These are phyloP conservation scores for Chaetomium olivaceum DNA, from an alignment of 2,329 filamentous ascomycete genomes.

Conservation along the genomic window DNA sequence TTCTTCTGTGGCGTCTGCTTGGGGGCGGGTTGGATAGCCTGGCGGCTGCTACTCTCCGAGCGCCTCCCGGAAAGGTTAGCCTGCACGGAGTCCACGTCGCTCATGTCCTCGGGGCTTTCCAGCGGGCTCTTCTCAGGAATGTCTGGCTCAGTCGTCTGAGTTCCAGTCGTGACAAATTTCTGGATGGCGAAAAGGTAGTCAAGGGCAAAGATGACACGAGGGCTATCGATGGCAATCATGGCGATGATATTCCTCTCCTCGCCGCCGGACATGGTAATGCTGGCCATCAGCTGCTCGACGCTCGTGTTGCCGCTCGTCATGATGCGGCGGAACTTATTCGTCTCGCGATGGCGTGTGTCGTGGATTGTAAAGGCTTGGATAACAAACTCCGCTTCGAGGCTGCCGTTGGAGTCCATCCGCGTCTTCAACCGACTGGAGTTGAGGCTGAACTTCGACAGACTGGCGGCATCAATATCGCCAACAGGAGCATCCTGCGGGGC, in stretches of 20 bases:
- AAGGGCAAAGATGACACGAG: conserved; percentile 88
- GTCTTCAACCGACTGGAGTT: conserved; percentile 91
- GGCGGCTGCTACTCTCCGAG: conserved; percentile 37
- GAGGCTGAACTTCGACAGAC: conserved; percentile 89
- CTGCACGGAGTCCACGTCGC: conserved; percentile 60
- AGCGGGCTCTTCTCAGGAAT: conserved; percentile 55
- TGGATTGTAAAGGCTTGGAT: conserved; percentile 94
- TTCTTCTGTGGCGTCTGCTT: conserved; percentile 25
- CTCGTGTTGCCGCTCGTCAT: conserved; percentile 96
- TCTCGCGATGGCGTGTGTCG: conserved; percentile 84
- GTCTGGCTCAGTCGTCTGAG: conserved; percentile 62
- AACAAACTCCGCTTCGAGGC: conserved; percentile 87
- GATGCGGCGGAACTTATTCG: conserved; percentile 95
- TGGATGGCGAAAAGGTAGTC: conserved; percentile 94
- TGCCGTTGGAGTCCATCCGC: conserved; percentile 87
- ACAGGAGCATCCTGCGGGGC: conserved; percentile 75
- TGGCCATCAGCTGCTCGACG: conserved; percentile 98
- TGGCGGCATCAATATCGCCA: conserved; percentile 74
- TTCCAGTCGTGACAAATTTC: conserved; percentile 72
- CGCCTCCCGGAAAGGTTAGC: conserved; percentile 45
- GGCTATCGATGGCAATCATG: conserved; percentile 91
- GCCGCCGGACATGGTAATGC: conserved; percentile 86
- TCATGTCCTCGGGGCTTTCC: conserved; percentile 57
- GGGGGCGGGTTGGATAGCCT: conserved; percentile 17
- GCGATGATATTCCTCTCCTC: conserved; percentile 80